Percentiles rank a stretch among this genome's conserved stretches.
Conservation (phyloP, 805 yeast genomes). For the Metschnikowia picachoensis region DNA sequence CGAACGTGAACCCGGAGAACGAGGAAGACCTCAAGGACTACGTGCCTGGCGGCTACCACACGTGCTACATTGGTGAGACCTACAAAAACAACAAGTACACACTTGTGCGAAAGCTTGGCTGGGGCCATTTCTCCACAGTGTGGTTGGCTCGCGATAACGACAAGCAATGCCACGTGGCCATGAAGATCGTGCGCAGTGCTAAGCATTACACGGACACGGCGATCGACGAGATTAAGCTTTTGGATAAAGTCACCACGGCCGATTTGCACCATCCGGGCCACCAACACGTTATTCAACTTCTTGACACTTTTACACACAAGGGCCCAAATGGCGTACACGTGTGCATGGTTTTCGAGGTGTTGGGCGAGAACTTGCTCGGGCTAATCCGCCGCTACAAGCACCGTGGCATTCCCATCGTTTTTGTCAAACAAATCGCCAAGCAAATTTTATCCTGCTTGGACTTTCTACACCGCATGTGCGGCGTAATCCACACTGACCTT, state of each 20-base stretch:
- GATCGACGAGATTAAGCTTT: conserved; percentile 60
- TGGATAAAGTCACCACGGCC: conserved; percentile 61
- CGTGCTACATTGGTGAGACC: conserved; percentile 52
- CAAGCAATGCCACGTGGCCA: conserved; percentile 58
- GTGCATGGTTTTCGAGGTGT: conserved; percentile 63
- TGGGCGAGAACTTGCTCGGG: conserved; percentile 57
- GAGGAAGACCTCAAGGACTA: conserved; percentile 56
- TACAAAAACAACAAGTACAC: conserved; percentile 39
- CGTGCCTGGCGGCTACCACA: conserved; percentile 61
- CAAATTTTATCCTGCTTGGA: conserved; percentile 55
- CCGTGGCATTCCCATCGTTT: conserved; percentile 42
- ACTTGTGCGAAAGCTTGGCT: conserved; percentile 56
- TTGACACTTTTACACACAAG: conserved; percentile 51
- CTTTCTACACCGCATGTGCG: conserved; percentile 56
- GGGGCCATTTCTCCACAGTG: conserved; percentile 74
- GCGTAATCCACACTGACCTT: conserved; percentile 41
- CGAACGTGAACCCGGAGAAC: conserved; percentile 20
- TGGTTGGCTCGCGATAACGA: conserved; percentile 57
- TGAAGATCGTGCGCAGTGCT: conserved; percentile 57
- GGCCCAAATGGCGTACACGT: conserved; percentile 66
- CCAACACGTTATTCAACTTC: conserved; percentile 46
- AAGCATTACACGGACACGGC: conserved; percentile 59
- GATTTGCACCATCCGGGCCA: conserved; percentile 41
- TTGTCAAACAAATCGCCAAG: conserved; percentile 53
- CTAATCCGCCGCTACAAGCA: conserved; percentile 46